phyloP scores from a whole-genome alignment of 768 basidiomycete genomes.

The Hericium erinaceus region DNA sequence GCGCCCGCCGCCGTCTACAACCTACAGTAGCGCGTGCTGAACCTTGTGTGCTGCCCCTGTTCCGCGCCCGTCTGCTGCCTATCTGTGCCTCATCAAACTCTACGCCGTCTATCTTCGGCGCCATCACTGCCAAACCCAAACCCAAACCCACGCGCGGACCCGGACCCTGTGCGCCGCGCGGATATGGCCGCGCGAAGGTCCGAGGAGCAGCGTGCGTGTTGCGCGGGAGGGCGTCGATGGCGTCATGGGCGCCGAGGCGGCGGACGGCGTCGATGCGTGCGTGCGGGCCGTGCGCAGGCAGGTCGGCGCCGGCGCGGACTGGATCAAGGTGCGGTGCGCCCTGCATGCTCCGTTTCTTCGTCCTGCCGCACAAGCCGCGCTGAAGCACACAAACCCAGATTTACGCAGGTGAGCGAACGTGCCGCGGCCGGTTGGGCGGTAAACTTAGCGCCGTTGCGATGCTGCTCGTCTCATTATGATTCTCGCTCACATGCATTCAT shows the following conservation, averaged over 20 bases:
- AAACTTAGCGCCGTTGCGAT: neutral
- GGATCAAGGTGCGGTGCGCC: slow-evolving; percentile 44
- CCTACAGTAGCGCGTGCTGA: neutral
- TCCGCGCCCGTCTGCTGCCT: neutral
- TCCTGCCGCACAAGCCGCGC: neutral
- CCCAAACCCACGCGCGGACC: no score
- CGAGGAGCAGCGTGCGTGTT: slow-evolving; percentile 36
- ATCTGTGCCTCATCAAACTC: neutral
- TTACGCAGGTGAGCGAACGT: slow-evolving; percentile 34
- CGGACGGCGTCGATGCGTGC: slow-evolving; percentile 49
- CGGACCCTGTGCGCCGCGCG: no score
- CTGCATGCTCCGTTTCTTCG: neutral
- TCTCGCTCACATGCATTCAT: no score
- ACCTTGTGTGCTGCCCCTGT: neutral
- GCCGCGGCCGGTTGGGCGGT: no score
- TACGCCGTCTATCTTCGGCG: neutral
- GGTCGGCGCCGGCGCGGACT: slow-evolving; percentile 57
- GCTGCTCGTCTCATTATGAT: no score
- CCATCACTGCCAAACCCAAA: neutral
- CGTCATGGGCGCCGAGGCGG: slow-evolving; percentile 46
- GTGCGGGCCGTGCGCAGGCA: slow-evolving; percentile 47
- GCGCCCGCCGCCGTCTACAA: slow-evolving; percentile 1
- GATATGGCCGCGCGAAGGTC: slow-evolving; percentile 29
- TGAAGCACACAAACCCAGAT: slow-evolving; percentile 25
- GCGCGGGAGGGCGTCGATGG: slow-evolving; percentile 46